These are phyloP conservation scores for Xylaria sp. DNA, from an alignment of 2,329 filamentous ascomycete genomes.

Conservation along the genomic window DNA sequence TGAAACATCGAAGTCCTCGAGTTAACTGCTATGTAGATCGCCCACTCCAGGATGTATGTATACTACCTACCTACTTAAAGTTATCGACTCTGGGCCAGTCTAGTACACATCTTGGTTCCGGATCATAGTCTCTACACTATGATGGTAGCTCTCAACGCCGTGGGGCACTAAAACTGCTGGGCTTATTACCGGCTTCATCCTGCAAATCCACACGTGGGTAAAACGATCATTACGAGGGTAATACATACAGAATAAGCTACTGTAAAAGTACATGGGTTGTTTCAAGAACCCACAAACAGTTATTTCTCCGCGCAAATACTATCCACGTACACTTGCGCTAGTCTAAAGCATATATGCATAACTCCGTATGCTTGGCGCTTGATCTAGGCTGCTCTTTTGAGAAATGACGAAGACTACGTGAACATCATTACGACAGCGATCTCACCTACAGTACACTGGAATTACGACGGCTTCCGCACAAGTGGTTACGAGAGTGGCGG, in stretches of 20 bases:
- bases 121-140: not conserved
- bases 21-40: slow-evolving; percentile 1
- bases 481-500: slow-evolving; percentile 17
- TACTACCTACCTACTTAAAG: too few relatives aligned
- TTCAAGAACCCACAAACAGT: not conserved
- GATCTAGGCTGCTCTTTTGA: slow-evolving; percentile 14
- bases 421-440: slow-evolving; percentile 30
- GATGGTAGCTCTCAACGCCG: not conserved
- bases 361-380: slow-evolving; percentile 22
- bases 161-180: not conserved
- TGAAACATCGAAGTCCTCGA: slow-evolving; percentile 25
- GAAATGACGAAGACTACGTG: slow-evolving; percentile 1
- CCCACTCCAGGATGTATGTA: not conserved
- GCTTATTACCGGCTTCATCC: not conserved
- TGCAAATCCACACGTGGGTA: not conserved
- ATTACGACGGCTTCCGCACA: slow-evolving; percentile 26
- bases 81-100: slow-evolving; percentile 5
- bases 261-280: not conserved
- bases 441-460: not conserved
- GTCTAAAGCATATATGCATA: too few relatives aligned
- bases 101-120: not conserved
- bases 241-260: not conserved
- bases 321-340: not conserved
- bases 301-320: not conserved
- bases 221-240: not conserved